phyloP scores from a whole-genome alignment of 2,329 filamentous ascomycete species.

The Verticillium klebahnii region DNA sequence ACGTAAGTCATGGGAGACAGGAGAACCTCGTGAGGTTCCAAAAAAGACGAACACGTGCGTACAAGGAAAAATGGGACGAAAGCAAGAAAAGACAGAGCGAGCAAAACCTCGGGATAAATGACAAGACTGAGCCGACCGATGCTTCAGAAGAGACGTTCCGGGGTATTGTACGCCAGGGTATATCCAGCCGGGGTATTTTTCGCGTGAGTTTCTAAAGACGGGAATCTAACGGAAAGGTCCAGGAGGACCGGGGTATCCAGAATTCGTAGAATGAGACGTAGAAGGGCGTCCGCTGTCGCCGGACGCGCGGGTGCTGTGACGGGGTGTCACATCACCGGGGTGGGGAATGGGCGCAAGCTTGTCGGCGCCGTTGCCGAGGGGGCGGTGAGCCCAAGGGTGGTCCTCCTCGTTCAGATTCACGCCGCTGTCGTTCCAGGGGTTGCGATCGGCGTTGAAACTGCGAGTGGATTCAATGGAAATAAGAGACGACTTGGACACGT shows the following conservation, averaged over 20 bases:
- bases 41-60: slow-evolving; percentile 6
- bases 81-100: slow-evolving; percentile 23
- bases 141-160: slow-evolving; percentile 36
- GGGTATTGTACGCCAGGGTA: slow-evolving; percentile 61
- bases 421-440: slow-evolving; percentile 97
- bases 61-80: slow-evolving; percentile 18
- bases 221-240: slow-evolving; percentile 79
- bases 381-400: slow-evolving; percentile 58
- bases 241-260: slow-evolving; percentile 91
- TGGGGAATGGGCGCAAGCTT: slow-evolving; percentile 59
- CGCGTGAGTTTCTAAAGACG: slow-evolving; percentile 42
- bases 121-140: slow-evolving; percentile 39
- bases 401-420: slow-evolving; percentile 92
- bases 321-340: slow-evolving; percentile 77
- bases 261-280: slow-evolving; percentile 91
- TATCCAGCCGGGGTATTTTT: slow-evolving; percentile 61
- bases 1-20: slow-evolving; percentile 15
- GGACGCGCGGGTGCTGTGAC: slow-evolving; percentile 78
- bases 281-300: slow-evolving; percentile 89
- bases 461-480: slow-evolving; percentile 94
- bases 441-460: slow-evolving; percentile 84
- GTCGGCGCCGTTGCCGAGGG: slow-evolving; percentile 59
- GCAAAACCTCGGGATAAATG: slow-evolving; percentile 23
- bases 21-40: slow-evolving; percentile 7
- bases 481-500: slow-evolving; percentile 90